A percentile compares a stretch with the other conserved stretches of the same genome.
Conservation (phyloP, 1,284 basidiomycete genomes). For the Athelia sp. region DNA sequence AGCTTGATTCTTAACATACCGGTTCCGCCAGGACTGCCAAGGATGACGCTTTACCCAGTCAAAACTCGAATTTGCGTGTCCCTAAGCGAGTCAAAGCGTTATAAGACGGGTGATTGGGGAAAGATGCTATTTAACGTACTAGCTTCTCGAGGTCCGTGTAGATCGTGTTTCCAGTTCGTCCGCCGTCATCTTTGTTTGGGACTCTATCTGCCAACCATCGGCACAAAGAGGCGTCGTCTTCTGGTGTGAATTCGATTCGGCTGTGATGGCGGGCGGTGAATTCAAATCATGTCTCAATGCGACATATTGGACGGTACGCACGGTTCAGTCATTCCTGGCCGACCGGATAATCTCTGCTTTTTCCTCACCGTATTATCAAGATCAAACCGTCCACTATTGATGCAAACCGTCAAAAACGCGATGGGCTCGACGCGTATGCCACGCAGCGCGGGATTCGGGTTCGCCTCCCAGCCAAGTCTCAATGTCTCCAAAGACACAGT, state of each 20-base stretch:
- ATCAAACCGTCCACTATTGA: neutral
- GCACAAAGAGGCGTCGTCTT: slow-evolving; percentile 33
- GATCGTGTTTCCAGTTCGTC: slow-evolving; percentile 29
- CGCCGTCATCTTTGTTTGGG: slow-evolving; percentile 29
- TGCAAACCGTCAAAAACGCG: neutral
- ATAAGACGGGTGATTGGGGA: neutral
- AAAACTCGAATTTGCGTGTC: slow-evolving; percentile 18
- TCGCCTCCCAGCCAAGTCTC: neutral
- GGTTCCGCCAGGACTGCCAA: slow-evolving; percentile 51
- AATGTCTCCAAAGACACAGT: neutral
- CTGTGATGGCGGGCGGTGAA: neutral
- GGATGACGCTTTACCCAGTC: slow-evolving; percentile 41
- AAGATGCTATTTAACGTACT: slow-evolving; percentile 16
- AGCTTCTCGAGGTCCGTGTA: slow-evolving; percentile 25
- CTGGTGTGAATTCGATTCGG: slow-evolving; percentile 22
- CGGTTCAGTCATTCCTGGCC: neutral
- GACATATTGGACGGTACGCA: neutral
- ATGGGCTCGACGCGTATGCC: neutral
- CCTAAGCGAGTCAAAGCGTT: too few species aligned
- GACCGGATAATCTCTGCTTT: neutral
- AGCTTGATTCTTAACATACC: slow-evolving; percentile 36
- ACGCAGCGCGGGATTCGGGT: neutral
- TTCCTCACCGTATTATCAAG: neutral
- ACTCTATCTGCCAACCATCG: slow-evolving; percentile 29
- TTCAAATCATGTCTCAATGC: neutral